A percentile compares a stretch with the other conserved stretches of the same genome.
phyloP scores from a whole-genome alignment of 177 flowering plant genomes.

The Telopea speciosissima region DNA sequence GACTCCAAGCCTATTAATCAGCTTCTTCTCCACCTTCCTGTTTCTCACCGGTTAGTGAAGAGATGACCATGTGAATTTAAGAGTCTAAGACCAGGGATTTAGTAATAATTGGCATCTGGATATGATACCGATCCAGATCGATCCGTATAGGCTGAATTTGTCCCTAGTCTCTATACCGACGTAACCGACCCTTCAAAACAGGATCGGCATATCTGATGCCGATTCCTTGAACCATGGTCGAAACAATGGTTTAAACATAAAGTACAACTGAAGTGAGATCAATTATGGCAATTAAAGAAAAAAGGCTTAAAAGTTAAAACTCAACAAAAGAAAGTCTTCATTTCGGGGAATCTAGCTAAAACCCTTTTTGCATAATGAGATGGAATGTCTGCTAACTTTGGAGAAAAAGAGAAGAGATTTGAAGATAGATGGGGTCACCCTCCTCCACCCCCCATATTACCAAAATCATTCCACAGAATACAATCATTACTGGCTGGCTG shows the following conservation, averaged over 20 bases:
- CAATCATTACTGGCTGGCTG: constrained; percentile 27
- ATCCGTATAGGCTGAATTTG: too few relatives aligned
- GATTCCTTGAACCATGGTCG: too few relatives aligned
- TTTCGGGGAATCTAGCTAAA: constrained; percentile 13
- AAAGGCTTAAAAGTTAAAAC: constrained; percentile 7
- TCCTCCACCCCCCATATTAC: constrained; percentile 4
- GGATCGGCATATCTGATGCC: too few relatives aligned
- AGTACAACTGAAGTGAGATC: constrained; percentile 11
- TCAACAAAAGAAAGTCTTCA: constrained; percentile 13
- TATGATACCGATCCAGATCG: too few relatives aligned
- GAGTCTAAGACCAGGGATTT: too few relatives aligned
- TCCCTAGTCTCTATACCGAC: too few relatives aligned
- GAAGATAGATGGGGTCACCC: constrained; percentile 1
- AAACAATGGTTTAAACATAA: constrained; percentile 7
- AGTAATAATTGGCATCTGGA: too few relatives aligned
- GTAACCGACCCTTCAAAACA: too few relatives aligned
- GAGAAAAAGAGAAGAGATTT: constrained; percentile 12
- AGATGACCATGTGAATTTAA: too few relatives aligned
- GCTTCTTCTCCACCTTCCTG: too few relatives aligned
- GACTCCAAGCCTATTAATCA: too few relatives aligned
- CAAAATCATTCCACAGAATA: constrained; percentile 20
- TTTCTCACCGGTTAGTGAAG: too few relatives aligned
- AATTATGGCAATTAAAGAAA: constrained; percentile 17
- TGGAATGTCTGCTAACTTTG: constrained; percentile 32
- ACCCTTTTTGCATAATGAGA: constrained; percentile 17